Base-by-base conservation (phyloP, 2,329 filamentous ascomycete species). In the Podosphaera aphanis region DNA sequence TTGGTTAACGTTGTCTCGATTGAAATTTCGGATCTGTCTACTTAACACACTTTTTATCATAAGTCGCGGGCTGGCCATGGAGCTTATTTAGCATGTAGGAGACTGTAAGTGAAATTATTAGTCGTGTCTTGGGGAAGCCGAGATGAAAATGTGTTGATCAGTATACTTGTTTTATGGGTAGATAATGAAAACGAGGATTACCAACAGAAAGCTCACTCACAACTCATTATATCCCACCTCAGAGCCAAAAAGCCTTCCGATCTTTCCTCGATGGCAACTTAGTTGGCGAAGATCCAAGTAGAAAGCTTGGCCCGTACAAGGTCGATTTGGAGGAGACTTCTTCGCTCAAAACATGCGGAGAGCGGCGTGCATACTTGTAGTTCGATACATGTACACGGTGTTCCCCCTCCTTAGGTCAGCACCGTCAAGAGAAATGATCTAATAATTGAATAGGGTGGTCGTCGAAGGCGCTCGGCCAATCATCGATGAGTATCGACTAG, bases 31-130 rank as follows among this genome's bases (percentile, higher is more conserved):
- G 2, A 7, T 39, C 18, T 39, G n/a, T 19, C 25, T 15, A 19
- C 10, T 5, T 3, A 67, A 92, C 83, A 95, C 67, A 92, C 83
- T 98, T 98, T 67, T 93, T 93, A 62, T 95, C 90, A 69, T 98
- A 98, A 67, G 84, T 94, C 56, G 93, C 85, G 55, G 88, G 88
- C 68, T 95, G 88, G 63, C 86, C 85, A 59, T 92, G 83, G 59
- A 94, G 80, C 73, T 88, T 85, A 67, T 88, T 93, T 58, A 94
- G 71, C 83, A 94, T 93, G 60, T 73, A 80, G 55, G 79, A 68
- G 66, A 93, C 85, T 93, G 50, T 48, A 8, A 47, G 8, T 18
- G 46, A 47, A 29, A 48, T 21, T 38, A 33, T 33, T 33, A 49
- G 29, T 33, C 29, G 6, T 33, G 6, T 33, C 15, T 33, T 33